Base-by-base conservation (phyloP, 2,329 filamentous ascomycete species). In the Dothiorella sarmentorum region DNA sequence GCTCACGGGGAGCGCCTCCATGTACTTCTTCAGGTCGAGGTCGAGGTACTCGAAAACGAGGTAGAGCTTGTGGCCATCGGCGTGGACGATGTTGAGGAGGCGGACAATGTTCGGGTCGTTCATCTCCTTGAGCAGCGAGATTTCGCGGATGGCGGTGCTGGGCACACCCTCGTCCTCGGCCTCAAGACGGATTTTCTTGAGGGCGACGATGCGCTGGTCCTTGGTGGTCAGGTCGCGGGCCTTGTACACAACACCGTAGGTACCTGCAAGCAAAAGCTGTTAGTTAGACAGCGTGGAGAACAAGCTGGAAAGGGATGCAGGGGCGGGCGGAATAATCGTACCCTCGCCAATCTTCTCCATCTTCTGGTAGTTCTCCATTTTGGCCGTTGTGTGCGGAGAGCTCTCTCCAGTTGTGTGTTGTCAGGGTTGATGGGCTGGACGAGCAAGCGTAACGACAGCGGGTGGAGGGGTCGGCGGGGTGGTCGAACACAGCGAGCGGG, bases 331-430 rank as follows among this genome's bases (percentile, higher is more conserved):
- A 11, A 26, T 44, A 47, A 38, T 15, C 66, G 68, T 78, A 94
- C 91, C 91, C 84, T 96, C 91, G 75, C 91, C 91, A 69, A 96
- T 91, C 82, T 96, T 96, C 80, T 96, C 91, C 70, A 96, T 84
- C 79, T 95, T 95, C 78, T 96, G 90, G 75, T 96, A 96, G 78
- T 96, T 95, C 76, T 96, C 91, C 91, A 96, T 96, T 65, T 61
- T 73, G 57, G 59, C 45, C 15, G 22, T 13, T 6, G n/a, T 47
- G 58, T 24, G 51, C 17, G 33, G 33, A 42, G 31, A 44, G 45
- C 47, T 55, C 22, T 26, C 42, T 49, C 29, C 33, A 11, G 35
- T 24, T 13, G 13, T 10, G 45, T 27, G 52, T 35, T 44, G 17
- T 33, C 26, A 24, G 27, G 52, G 13, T 9, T 15, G 42, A 11